Percentiles rank a stretch among this genome's conserved stretches.
phyloP scores from a whole-genome alignment of 148 eudicot species.

The Rhododendron mucronatum region DNA sequence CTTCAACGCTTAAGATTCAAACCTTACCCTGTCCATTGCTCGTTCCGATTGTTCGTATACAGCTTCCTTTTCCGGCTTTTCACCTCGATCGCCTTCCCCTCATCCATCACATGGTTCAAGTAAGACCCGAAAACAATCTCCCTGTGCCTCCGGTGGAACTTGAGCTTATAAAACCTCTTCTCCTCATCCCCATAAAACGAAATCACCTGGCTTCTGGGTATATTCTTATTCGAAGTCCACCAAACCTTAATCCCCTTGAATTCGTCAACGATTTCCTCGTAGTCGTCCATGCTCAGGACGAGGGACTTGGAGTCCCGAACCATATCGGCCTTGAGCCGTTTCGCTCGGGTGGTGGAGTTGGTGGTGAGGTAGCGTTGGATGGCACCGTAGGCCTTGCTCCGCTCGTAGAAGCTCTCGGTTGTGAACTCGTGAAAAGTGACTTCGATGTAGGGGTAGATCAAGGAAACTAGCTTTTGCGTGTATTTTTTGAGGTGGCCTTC shows the following conservation, averaged over 20 bases:
- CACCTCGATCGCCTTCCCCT: constrained; percentile 30
- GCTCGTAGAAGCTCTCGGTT: constrained; percentile 18
- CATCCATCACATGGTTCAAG: constrained; percentile 34
- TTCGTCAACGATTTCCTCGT: constrained; percentile 44
- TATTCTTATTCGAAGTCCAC: constrained; percentile 36
- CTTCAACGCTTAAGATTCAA: background rate
- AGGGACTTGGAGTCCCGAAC: constrained; percentile 23
- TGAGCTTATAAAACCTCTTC: constrained; percentile 35
- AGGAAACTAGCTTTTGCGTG: constrained; percentile 12
- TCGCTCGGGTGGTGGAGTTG: constrained; percentile 30
- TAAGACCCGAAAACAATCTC: constrained; percentile 26
- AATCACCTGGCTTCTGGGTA: background rate
- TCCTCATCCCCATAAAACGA: constrained; percentile 26
- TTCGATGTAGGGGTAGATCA: constrained; percentile 32
- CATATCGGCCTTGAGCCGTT: constrained; percentile 35
- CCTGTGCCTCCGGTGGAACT: constrained; percentile 31
- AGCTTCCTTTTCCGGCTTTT: constrained; percentile 34
- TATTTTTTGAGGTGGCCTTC: constrained; percentile 13
- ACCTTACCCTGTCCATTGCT: background rate
- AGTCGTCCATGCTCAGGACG: constrained; percentile 35
- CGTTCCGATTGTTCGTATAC: constrained; percentile 28
- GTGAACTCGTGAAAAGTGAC: constrained; percentile 40
- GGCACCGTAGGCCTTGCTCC: constrained; percentile 36
- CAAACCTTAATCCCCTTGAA: constrained; percentile 30
- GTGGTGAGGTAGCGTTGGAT: constrained; percentile 38